Evolutionary conservation across 345 rosid genomes (phyloP).

Genomic region (Rhodamnia rubescens): DNA sequence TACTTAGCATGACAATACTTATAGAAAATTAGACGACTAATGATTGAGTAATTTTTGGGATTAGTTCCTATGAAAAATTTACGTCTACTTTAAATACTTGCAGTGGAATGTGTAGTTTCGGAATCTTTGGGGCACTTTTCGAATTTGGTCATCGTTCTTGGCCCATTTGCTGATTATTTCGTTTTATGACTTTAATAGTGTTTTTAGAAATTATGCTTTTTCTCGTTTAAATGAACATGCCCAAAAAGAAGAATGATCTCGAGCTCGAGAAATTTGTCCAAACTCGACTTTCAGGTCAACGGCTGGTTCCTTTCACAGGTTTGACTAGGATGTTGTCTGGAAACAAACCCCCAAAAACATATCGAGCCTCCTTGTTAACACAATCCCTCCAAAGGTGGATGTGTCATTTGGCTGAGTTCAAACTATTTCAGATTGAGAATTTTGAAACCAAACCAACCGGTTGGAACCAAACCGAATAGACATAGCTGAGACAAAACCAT

Average conservation of each 20-base stretch:
- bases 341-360: neutral
- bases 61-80: neutral
- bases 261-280: neutral
- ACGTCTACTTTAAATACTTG: neutral
- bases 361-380: neutral
- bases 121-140: neutral
- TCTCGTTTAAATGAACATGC: neutral
- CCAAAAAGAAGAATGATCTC: neutral
- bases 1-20: neutral
- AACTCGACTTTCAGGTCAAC: neutral
- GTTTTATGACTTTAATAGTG: neutral
- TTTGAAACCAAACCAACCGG: neutral
- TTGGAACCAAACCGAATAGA: neutral
- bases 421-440: neutral
- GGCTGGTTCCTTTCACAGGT: neutral
- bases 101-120: neutral
- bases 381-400: neutral
- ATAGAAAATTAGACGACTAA: no score
- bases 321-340: neutral
- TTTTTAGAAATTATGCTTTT: neutral
- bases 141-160: neutral
- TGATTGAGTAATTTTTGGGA: neutral
- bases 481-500: neutral
- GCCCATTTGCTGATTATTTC: neutral
- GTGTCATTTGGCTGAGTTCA: neutral